Evolutionary conservation across 2,329 filamentous ascomycete genomes (phyloP), one percentile per base, ranked within the genome.

Genomic region (Aureobasidium sp.): DNA sequence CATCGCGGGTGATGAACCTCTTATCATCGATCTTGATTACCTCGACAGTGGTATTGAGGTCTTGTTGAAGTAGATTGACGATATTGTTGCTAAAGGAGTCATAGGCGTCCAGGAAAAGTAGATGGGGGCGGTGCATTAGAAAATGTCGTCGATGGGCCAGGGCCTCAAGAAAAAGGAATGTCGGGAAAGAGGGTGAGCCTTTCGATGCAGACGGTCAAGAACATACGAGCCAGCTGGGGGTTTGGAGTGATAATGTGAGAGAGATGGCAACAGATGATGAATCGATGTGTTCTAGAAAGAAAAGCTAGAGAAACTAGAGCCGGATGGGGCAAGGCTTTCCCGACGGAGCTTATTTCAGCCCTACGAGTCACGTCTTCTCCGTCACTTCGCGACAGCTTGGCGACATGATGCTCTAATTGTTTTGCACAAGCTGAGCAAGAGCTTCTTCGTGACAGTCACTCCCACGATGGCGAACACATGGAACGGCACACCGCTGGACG

Each of bases 41-140:
- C 49, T 83, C 83, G 37, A 96, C 87, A 17, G 86, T 79, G 22
- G 84, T 88, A 63, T 81, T 77, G 9, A 96, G 81, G 3, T 84
- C 81, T 4, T 87, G 85, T 68, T 88, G 83, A 51, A 97, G 81
- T 37, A 96, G 83, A 6, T 89, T 87, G 59, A 95, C 86, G 69
- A 97, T 94, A 77, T 97, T 97, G 77, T 96, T 92, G 61, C 91
- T 90, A 76, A 97, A 99, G 45, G 92, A 97, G 78, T 99, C 94
- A 76, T 96, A 96, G 65, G 93, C 92, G 74, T 97, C 94, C 67
- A 99, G 81, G 76, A 96, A 96, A 66, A 97, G 84, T 65, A 97
- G 64, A 44, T 67, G 69, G 53, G 66, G 66, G 59, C 48, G 65
- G 62, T 66, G 67, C 69, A 71, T 70, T 64, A 25, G 47, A 42